Conservation (phyloP, 2,329 filamentous ascomycete genomes). For the Cordyceps militaris region DNA sequence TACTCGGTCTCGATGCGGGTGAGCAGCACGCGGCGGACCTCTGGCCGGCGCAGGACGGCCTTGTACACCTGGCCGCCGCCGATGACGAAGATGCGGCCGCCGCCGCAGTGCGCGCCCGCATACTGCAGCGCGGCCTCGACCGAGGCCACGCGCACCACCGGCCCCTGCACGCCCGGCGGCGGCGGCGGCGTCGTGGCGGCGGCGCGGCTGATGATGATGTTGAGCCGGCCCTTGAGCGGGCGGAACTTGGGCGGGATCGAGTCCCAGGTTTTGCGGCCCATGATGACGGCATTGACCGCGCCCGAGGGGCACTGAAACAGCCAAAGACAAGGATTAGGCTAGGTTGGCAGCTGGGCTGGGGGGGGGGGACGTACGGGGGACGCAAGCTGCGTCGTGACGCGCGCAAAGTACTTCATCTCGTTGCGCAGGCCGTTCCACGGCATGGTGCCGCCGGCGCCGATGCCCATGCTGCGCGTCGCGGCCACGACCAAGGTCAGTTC, state of each 20-base stretch:
- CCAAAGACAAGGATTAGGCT: no score
- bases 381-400: slow-evolving; percentile 68
- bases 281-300: slow-evolving; percentile 70
- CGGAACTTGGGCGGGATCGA: slow-evolving; percentile 73
- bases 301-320: slow-evolving; percentile 24
- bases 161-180: slow-evolving; percentile 22
- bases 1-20: slow-evolving; percentile 63
- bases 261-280: slow-evolving; percentile 97
- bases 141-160: slow-evolving; percentile 50
- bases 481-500: slow-evolving; percentile 89
- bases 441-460: slow-evolving; percentile 69
- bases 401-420: slow-evolving; percentile 93
- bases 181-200: slow-evolving; percentile 21
- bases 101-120: slow-evolving; percentile 30
- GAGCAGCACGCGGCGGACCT: slow-evolving; percentile 58
- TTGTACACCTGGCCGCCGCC: slow-evolving; percentile 83
- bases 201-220: slow-evolving; percentile 68
- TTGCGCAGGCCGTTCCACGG: slow-evolving; percentile 85
- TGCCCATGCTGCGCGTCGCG: slow-evolving; percentile 85
- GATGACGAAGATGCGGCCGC: slow-evolving; percentile 72
- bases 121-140: slow-evolving; percentile 50
- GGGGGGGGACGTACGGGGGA: slow-evolving; percentile 26
- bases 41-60: slow-evolving; percentile 53
- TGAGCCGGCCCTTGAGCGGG: slow-evolving; percentile 72
- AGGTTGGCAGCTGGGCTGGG: not conserved